Conservation (phyloP, 495 filamentous ascomycete genomes). For the Trichoderma asperelloides region DNA sequence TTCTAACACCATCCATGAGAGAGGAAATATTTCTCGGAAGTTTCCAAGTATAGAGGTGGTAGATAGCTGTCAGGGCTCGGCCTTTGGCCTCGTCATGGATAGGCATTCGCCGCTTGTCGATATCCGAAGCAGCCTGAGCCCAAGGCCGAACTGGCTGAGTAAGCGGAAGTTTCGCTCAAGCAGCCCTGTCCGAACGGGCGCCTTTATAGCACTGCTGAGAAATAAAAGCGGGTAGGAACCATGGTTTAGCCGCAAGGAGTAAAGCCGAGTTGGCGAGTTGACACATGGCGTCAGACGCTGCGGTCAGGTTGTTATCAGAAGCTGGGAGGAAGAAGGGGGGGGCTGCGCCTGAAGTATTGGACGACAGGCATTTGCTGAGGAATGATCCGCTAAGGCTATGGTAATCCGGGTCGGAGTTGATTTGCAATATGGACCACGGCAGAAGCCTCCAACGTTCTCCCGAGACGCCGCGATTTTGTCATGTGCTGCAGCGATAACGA, state of each 20-base stretch:
- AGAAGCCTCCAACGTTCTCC: too few relatives aligned
- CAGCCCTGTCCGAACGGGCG: background rate
- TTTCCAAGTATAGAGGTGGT: background rate
- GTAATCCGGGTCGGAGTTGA: too few relatives aligned
- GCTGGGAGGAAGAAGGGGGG: background rate
- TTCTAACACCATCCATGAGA: background rate
- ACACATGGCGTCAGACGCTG: background rate
- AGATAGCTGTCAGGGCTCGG: too few relatives aligned
- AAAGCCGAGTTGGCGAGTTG: background rate
- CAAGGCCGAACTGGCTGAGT: background rate
- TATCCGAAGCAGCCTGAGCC: background rate
- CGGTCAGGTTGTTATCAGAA: background rate
- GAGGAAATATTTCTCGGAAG: too few relatives aligned
- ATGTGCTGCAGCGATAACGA: too few relatives aligned
- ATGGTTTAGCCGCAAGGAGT: background rate
- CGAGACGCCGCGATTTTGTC: too few relatives aligned
- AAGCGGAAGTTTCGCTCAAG: conserved; percentile 1
- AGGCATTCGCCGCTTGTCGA: background rate
- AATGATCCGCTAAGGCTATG: too few relatives aligned
- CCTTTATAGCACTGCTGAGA: background rate
- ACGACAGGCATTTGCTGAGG: background rate
- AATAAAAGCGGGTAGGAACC: background rate
- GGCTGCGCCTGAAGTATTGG: background rate
- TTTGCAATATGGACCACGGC: too few relatives aligned
- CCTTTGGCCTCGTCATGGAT: too few relatives aligned